Conservation (phyloP, 2,329 filamentous ascomycete genomes). For the Pseudonectria foliicola region DNA sequence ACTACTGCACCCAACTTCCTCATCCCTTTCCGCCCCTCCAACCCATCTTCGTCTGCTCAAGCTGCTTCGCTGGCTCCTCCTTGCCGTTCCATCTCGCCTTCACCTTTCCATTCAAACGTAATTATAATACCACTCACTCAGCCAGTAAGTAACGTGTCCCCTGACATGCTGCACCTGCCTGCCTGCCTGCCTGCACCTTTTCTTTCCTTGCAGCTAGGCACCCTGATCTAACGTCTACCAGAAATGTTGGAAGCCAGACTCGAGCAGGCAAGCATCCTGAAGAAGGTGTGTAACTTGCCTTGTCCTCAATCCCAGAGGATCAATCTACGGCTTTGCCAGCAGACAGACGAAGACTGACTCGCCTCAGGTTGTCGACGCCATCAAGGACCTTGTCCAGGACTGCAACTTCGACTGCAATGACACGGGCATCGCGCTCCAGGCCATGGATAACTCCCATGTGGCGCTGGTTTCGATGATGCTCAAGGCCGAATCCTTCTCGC, state of each 20-base stretch:
- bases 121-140: slow-evolving; percentile 2
- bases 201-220: slow-evolving; percentile 3
- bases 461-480: slow-evolving; percentile 98
- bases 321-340: too few relatives aligned
- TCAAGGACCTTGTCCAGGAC: slow-evolving; percentile 98
- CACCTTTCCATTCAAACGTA: not conserved
- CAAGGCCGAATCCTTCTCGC: slow-evolving; percentile 87
- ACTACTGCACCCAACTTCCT: slow-evolving; percentile 1
- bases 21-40: not conserved
- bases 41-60: not conserved
- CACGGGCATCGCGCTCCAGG: slow-evolving; percentile 93
- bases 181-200: too few relatives aligned
- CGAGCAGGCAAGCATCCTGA: slow-evolving; percentile 86
- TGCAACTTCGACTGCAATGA: slow-evolving; percentile 99
- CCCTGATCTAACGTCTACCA: slow-evolving; percentile 18
- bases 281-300: slow-evolving; percentile 67
- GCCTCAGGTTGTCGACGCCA: slow-evolving; percentile 84
- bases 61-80: not conserved
- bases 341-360: not conserved
- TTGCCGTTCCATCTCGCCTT: too few relatives aligned
- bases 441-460: slow-evolving; percentile 99
- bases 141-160: slow-evolving; percentile 3
- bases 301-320: too few relatives aligned
- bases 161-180: slow-evolving; percentile 1
- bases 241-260: slow-evolving; percentile 93